Conservation (phyloP, 75 land plant genomes). For the Pseudotsuga menziesii region DNA sequence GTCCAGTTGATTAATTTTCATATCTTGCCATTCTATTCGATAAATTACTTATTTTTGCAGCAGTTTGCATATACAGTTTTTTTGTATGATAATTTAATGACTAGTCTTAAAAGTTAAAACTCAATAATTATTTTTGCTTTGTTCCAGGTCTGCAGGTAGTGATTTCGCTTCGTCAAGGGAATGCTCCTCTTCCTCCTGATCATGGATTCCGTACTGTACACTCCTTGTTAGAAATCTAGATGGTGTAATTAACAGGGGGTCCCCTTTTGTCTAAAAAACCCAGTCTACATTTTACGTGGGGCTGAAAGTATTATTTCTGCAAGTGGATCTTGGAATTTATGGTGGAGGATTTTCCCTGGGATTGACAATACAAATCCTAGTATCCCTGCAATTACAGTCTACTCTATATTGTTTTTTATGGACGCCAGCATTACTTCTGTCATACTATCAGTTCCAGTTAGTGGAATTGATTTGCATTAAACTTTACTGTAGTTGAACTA, state of each 20-base stretch:
- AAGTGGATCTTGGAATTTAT: neutral
- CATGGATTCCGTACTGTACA: slow-evolving; percentile 70
- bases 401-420: neutral
- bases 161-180: slow-evolving; percentile 80
- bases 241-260: no score
- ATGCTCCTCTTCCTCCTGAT: slow-evolving; percentile 78
- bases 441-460: neutral
- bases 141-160: slow-evolving; percentile 69
- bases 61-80: neutral
- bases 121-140: neutral
- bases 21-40: neutral
- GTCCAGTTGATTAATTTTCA: neutral
- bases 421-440: neutral
- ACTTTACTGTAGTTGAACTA: neutral
- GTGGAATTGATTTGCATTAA: neutral
- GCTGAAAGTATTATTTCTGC: neutral
- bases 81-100: neutral
- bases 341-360: neutral
- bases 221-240: slow-evolving; percentile 67
- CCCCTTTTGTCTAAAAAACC: no score
- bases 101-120: neutral
- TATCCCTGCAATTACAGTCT: neutral
- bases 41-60: neutral
- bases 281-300: neutral
- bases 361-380: neutral